A percentile compares a stretch with the other conserved stretches of the same genome.
Evolutionary conservation across 75 land plant species (phyloP).

Genomic region (Pinus albicaulis): DNA sequence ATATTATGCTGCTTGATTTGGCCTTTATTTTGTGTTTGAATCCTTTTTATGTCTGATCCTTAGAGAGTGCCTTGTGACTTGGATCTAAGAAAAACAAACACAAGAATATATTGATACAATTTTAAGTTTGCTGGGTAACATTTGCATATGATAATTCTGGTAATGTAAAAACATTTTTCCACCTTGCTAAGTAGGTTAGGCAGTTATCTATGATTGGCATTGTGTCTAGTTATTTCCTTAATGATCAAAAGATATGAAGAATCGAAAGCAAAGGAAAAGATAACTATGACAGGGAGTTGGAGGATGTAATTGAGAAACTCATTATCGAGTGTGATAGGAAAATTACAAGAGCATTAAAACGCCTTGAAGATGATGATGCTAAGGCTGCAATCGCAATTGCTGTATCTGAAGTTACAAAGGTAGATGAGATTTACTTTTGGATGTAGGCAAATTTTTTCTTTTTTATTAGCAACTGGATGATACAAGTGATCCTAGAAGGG

Average conservation of each 20-base stretch:
- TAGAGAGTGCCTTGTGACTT: no score
- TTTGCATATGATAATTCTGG: neutral
- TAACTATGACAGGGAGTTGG: constrained; percentile 88
- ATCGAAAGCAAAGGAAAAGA: constrained; percentile 72
- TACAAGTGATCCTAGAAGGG: neutral
- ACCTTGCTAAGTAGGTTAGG: neutral
- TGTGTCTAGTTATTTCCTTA: constrained; percentile 11
- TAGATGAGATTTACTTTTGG: constrained; percentile 7
- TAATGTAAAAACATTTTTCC: neutral
- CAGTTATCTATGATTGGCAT: neutral
- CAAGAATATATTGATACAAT: neutral
- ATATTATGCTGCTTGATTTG: no score
- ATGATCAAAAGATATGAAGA: constrained; percentile 73
- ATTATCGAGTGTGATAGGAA: constrained; percentile 95
- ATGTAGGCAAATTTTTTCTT: neutral
- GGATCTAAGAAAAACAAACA: no score
- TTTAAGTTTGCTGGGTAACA: neutral
- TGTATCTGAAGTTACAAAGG: constrained; percentile 94
- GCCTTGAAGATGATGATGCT: constrained; percentile 95
- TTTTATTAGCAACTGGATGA: neutral
- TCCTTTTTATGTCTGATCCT: no score
- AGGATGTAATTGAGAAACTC: constrained; percentile 88
- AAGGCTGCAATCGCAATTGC: constrained; percentile 97
- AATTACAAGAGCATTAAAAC: constrained; percentile 87
- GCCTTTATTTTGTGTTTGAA: no score